These are phyloP conservation scores for Pyronema domesticum DNA, from an alignment of 495 filamentous ascomycete genomes.

Conservation along the genomic window DNA sequence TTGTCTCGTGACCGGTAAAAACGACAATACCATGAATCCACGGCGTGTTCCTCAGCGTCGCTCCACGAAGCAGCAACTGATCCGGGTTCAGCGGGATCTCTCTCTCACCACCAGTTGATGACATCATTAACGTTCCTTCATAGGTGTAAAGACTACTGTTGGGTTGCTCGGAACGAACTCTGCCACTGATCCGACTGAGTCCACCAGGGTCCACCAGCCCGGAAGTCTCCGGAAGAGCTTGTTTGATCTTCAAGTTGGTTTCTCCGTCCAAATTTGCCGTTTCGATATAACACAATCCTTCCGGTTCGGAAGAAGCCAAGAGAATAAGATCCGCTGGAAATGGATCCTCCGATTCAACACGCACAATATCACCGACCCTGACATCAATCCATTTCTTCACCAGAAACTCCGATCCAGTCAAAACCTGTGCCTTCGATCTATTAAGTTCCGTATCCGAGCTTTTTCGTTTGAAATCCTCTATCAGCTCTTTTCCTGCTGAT, in stretches of 20 bases:
- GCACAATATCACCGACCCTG: conserved; percentile 79
- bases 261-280: conserved; percentile 97
- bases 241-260: conserved; percentile 98
- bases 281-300: conserved; percentile 97
- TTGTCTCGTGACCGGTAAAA: conserved; percentile 97
- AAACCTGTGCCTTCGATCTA: conserved; percentile 64
- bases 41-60: conserved; percentile 87
- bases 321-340: conserved; percentile 92
- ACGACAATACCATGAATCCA: conserved; percentile 96
- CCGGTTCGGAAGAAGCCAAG: conserved; percentile 86
- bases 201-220: conserved; percentile 73
- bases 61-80: conserved; percentile 77
- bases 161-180: conserved; percentile 83
- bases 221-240: conserved; percentile 86
- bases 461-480: conserved; percentile 87
- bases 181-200: conserved; percentile 69
- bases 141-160: conserved; percentile 99
- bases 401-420: conserved; percentile 70
- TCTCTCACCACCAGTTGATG: conserved; percentile 86
- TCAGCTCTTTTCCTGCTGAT: conserved; percentile 83
- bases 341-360: conserved; percentile 87
- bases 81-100: conserved; percentile 69
- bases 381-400: conserved; percentile 88
- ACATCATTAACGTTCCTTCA: conserved; percentile 88
- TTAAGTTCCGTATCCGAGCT: conserved; percentile 76